Evolutionary conservation across 345 rosid genomes (phyloP), one percentile per base, ranked within the genome.

Genomic region (Angophora floribunda): DNA sequence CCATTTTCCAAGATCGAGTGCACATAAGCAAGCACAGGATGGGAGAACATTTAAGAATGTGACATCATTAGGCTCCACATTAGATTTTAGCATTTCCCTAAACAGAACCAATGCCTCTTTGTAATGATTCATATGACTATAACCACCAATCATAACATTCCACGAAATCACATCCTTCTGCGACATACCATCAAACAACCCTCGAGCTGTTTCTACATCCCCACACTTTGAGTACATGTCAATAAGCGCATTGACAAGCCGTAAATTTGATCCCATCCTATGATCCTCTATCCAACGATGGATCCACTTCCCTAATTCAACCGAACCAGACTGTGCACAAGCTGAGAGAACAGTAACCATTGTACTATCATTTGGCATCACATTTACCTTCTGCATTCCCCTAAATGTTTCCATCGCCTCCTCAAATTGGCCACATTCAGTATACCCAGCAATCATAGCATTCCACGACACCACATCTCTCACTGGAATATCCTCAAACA

Each of bases 221-320:
- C 95, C 96, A 89, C 95, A 94, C 88, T 94, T 94, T 22, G 94
- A 91, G 91, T 94, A 95, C 95, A 97, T 93, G 88, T 94, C 97
- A n/a, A 95, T 91, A 51, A 97, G 95, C 4, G 91, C 95, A 89
- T 94, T 95, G 86, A 91, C 90, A 85, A 95, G 87, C 87, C 91
- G 92, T 63, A 90, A 89, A 90, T 89, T 92, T 28, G 90, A 93
- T 63, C 90, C 94, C 89, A 94, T 90, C 28, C 93, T 92, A 59
- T 86, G 88, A 63, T 91, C 92, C 85, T 93, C 90, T 80, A 93
- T 85, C 95, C 91, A 93, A 87, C 94, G 87, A 30, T 89, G 93
- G 26, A 96, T 90, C 93, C 92, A 88, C 75, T 90, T 93, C 86
- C 98, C 95, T n/a, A 93, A 75, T 36, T 92, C 91, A 57, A 96